These are phyloP conservation scores for Raphanus hybrid DNA, from an alignment of 441 rosid species.

Conservation along the genomic window DNA sequence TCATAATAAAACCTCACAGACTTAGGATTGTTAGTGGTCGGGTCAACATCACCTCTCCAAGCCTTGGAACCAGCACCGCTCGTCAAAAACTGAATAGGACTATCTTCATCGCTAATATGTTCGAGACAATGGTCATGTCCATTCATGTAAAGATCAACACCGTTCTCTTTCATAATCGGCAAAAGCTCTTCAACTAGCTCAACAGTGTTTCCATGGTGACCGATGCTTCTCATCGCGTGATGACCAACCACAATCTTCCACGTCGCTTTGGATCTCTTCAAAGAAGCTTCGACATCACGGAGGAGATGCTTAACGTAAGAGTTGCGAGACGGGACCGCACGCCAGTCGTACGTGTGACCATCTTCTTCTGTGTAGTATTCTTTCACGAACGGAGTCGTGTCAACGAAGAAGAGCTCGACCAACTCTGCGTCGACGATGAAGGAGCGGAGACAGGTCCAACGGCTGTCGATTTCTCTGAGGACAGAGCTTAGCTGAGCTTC, in stretches of 20 bases:
- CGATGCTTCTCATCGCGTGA: slow-evolving; percentile 76
- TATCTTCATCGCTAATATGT: slow-evolving; percentile 57
- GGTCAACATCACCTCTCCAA: slow-evolving; percentile 50
- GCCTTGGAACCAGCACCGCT: slow-evolving; percentile 56
- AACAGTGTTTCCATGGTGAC: slow-evolving; percentile 66
- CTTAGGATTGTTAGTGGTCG: slow-evolving; percentile 35
- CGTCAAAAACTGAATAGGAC: slow-evolving; percentile 49
- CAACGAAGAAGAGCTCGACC: slow-evolving; percentile 71
- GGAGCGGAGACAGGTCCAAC: slow-evolving; percentile 80
- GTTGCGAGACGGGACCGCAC: slow-evolving; percentile 57
- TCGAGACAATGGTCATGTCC: slow-evolving; percentile 78
- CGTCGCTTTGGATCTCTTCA: slow-evolving; percentile 59
- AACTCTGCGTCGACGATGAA: slow-evolving; percentile 62
- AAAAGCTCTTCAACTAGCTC: slow-evolving; percentile 66
- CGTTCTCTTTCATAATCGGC: slow-evolving; percentile 58
- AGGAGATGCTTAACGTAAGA: slow-evolving; percentile 51
- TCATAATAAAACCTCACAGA: slow-evolving; percentile 45
- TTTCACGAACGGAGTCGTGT: slow-evolving; percentile 71
- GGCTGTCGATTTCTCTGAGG: slow-evolving; percentile 57
- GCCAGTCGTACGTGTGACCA: slow-evolving; percentile 69
- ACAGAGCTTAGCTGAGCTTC: slow-evolving; percentile 69
- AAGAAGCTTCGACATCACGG: slow-evolving; percentile 53
- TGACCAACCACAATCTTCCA: slow-evolving; percentile 89
- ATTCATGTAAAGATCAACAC: slow-evolving; percentile 69
- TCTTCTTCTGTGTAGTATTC: slow-evolving; percentile 56